These are phyloP conservation scores for Tremellales sp. DNA, from an alignment of 1,284 basidiomycete species.

Conservation along the genomic window DNA sequence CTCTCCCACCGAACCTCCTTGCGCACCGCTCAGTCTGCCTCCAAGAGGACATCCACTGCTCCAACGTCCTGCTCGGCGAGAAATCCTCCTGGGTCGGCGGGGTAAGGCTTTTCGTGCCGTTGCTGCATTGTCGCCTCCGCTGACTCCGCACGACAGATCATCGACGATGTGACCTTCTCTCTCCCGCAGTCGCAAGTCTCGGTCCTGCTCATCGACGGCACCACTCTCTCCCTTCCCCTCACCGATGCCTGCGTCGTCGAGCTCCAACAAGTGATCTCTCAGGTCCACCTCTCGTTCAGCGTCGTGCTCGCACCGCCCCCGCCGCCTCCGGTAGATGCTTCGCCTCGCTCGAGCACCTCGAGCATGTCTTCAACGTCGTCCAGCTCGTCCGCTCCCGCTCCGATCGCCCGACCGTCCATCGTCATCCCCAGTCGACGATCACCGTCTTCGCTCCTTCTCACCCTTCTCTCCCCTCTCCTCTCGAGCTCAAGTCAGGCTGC, in stretches of 20 bases:
- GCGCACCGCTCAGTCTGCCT: conserved; percentile 43
- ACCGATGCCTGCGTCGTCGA: conserved; percentile 22
- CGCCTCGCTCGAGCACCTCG: conserved; percentile 19
- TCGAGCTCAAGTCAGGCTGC: conserved; percentile 10
- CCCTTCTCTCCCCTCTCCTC: conserved; percentile 45
- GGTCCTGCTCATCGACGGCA: conserved; percentile 45
- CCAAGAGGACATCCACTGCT: conserved; percentile 46
- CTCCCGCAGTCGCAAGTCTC: conserved; percentile 32
- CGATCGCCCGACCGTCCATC: conserved; percentile 7
- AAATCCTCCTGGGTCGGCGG: conserved; percentile 48
- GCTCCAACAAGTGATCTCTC: conserved; percentile 41
- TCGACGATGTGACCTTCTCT: conserved; percentile 48
- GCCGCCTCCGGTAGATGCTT: neutral
- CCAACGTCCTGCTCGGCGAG: conserved; percentile 47
- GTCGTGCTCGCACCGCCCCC: conserved; percentile 23
- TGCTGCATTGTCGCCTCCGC: neutral
- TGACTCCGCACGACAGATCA: conserved; percentile 17
- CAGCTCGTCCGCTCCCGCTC: conserved; percentile 6
- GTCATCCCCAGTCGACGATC: conserved; percentile 23
- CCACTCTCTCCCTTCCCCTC: conserved; percentile 34
- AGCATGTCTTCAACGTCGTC: conserved; percentile 15
- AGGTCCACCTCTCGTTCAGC: conserved; percentile 47
- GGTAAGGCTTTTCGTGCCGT: conserved; percentile 20
- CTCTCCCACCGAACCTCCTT: conserved; percentile 47
- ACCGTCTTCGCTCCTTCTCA: conserved; percentile 40